These are phyloP conservation scores for Luzula sylvatica DNA, from an alignment of 176 grass and related monocot species.

Conservation along the genomic window DNA sequence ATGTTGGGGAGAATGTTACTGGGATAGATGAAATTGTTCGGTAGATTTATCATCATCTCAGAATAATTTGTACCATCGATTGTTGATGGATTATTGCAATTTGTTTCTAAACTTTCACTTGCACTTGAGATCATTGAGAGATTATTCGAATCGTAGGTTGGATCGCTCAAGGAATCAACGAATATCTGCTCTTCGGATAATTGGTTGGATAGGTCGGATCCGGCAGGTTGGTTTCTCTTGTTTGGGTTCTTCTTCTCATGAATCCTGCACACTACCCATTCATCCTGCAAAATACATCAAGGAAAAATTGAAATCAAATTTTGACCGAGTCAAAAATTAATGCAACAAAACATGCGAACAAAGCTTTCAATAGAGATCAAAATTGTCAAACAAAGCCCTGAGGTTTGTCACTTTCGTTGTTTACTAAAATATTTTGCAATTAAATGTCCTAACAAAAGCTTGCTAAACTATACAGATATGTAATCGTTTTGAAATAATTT, in stretches of 20 bases:
- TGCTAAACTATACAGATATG: no score
- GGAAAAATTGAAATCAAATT: no score
- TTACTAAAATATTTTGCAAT: no score
- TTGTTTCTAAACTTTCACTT: neutral
- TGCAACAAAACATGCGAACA: no score
- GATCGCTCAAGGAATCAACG: conserved; percentile 22
- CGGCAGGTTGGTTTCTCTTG: conserved; percentile 14
- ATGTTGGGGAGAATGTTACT: conserved; percentile 1
- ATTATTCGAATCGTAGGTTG: conserved; percentile 15
- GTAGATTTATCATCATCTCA: neutral
- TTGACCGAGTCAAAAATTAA: no score
- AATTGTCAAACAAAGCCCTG: no score
- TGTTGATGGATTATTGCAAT: neutral
- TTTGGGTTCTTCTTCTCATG: conserved; percentile 30
- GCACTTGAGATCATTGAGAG: neutral
- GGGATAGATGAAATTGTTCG: neutral
- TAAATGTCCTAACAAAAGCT: no score
- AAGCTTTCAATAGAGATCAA: no score
- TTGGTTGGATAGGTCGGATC: conserved; percentile 28
- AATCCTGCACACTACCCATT: conserved; percentile 57
- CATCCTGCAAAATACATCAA: conserved; percentile 34
- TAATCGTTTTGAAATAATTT: no score
- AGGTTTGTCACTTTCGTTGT: no score
- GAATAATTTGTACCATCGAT: neutral
- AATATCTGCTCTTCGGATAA: conserved; percentile 22